These are phyloP conservation scores for Podaxis rugospora DNA, from an alignment of 768 basidiomycete species.

Conservation along the genomic window DNA sequence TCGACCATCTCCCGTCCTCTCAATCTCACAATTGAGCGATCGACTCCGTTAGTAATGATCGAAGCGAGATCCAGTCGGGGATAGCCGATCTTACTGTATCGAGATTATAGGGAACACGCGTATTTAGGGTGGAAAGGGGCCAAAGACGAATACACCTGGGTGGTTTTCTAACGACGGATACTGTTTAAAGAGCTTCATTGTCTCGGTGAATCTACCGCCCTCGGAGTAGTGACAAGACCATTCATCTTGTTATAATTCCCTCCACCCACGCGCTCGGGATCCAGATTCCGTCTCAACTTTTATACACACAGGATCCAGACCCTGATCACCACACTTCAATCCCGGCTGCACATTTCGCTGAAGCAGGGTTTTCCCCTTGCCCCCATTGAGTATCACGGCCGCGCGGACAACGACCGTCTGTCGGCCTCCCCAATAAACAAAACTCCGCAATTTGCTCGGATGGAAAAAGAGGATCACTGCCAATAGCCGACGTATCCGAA, in stretches of 20 bases:
- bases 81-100: neutral
- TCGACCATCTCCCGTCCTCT: neutral
- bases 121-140: neutral
- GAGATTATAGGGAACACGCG: neutral
- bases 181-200: neutral
- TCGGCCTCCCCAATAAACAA: neutral
- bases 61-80: neutral
- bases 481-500: neutral
- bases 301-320: neutral
- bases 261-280: constrained; percentile 12
- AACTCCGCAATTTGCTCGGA: neutral
- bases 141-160: constrained; percentile 5
- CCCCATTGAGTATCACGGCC: neutral
- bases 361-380: neutral
- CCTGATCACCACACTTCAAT: neutral
- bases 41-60: neutral
- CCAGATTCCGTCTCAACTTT: neutral
- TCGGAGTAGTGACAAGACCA: neutral
- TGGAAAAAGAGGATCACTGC: neutral
- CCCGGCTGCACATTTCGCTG: neutral
- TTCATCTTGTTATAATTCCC: neutral
- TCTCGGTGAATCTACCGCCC: neutral
- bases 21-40: neutral
- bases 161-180: neutral
- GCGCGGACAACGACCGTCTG: neutral